Evolutionary conservation across 495 filamentous ascomycete genomes (phyloP), one percentile per base, ranked within the genome.

Genomic region (Elasticomyces elasticus): DNA sequence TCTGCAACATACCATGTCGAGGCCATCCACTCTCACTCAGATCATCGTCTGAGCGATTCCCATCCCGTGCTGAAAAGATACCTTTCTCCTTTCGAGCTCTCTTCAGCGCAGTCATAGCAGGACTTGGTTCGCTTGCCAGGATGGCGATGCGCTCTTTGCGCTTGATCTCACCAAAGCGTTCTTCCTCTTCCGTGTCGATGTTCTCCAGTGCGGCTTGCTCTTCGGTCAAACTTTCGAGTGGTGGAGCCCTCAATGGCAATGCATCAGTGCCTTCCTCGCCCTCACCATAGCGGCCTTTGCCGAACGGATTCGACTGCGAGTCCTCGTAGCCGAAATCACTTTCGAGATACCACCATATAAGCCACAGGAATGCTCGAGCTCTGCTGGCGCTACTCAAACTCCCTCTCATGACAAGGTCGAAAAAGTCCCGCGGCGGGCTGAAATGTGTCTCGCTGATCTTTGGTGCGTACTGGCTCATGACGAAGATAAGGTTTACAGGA

Each of bases 291-390:
- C 75, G 67, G 19, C 92, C 92, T 0, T 80, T 67, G 1, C 94
- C 92, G 63, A 94, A 98, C 0, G 92, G 92, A 67, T 97, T 98
- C 52, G 85, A 81, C 37, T 82, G 71, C 35, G 88, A 87, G 50
- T 83, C 86, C 57, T 95, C 85, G 45, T 79, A 75, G 4, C 83
- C 83, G 63, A 95, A 96, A 65, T 97, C 86, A 48, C 90, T 91
- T 70, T 98, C 94, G n/a, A 97, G 74, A 67, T 98, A 97, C 74
- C 87, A 94, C 92, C 92, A 98, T 82, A 98, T 95, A 55, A 98
- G 68, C 92, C 92, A 98, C 15, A 98, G 71, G 64, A 98, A 98
- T 1, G 90, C 91, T 49, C 71, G 84, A 0, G 94, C 92, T 52
- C 92, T 79, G 62, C 84, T 91, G 62, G 75, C 71, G 65, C 90